These are phyloP conservation scores for Lepidium africanum DNA, from an alignment of 345 rosid species.

Conservation along the genomic window DNA sequence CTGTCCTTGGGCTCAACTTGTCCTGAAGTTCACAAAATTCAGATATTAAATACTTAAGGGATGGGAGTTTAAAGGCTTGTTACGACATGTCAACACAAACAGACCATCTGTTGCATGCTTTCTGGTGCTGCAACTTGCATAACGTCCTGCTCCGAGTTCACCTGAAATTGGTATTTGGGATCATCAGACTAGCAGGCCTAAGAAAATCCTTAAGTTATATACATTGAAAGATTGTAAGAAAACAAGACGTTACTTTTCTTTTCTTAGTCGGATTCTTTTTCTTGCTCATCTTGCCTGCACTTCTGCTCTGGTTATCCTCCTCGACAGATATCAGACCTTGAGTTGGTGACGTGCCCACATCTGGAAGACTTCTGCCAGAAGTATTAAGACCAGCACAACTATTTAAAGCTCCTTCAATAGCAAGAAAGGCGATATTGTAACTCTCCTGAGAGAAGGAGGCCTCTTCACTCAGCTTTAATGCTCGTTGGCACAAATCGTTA, in stretches of 20 bases:
- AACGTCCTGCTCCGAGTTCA: constrained; percentile 52
- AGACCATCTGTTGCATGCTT: constrained; percentile 61
- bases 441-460: constrained; percentile 57
- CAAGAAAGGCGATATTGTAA: constrained; percentile 46
- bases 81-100: constrained; percentile 12
- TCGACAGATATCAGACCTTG: constrained; percentile 53
- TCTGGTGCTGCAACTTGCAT: constrained; percentile 46
- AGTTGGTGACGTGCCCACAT: constrained; percentile 38
- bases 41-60: background rate
- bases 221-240: background rate
- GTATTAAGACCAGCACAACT: constrained; percentile 48
- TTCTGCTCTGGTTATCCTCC: constrained; percentile 47
- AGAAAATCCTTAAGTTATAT: background rate
- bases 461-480: constrained; percentile 51
- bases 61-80: background rate
- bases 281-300: constrained; percentile 40
- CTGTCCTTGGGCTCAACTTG: constrained; percentile 41
- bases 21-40: constrained; percentile 31
- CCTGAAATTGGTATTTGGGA: constrained; percentile 27
- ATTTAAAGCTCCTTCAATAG: constrained; percentile 51
- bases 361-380: constrained; percentile 44
- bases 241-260: constrained; percentile 49
- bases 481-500: constrained; percentile 45
- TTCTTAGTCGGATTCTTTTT: constrained; percentile 60
- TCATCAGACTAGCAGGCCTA: background rate